Evolutionary conservation across 345 rosid species (phyloP), one percentile per base, ranked within the genome.

Genomic region (Gossypium bickii): DNA sequence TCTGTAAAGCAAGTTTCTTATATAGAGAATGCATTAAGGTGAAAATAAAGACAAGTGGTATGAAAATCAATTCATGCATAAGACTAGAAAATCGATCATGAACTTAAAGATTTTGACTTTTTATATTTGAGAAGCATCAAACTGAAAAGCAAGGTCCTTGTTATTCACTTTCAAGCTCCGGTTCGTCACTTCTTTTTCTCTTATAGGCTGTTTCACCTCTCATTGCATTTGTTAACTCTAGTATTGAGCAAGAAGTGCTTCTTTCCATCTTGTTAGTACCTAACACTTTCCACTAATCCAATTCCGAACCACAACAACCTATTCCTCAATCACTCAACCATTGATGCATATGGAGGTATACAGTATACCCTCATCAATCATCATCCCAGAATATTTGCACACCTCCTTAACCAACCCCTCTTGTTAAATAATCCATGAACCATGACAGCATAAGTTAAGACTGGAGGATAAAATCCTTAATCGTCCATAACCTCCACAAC

Each of bases 301-400:
- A 4, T 34, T 18, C 59, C 22, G 25, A 79, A 82, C 25, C 93
- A 90, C 24, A 85, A 66, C 10, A 89, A 83, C 60, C 82, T 73
- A 66, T 89, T 89, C 82, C 93, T 87, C 90, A 93, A 63, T 87
- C 86, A 74, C 86, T 89, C 97, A 43, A 89, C 83, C 2, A 94
- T 90, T 8, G 92, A 73, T 27, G 82, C 75, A 81, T 92, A 94
- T 4, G 97, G 93, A 6, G 97, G 97, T 72, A 90, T 82, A 49
- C 41, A 34, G 41, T 34, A 34, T 34, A 34, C 96, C 93, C 67
- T 90, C 97, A 67, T 93, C 97, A 58, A 93, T 78, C 98, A 93
- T 92, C 89, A 85, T 87, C 88, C 92, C 97, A 75, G 90, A 93
- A 84, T 90, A 92, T 71, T 74, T 88, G 71, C 95, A 86, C 2